Base-by-base conservation (phyloP, 2,329 filamentous ascomycete genomes). In the Elsinoe perseae region DNA sequence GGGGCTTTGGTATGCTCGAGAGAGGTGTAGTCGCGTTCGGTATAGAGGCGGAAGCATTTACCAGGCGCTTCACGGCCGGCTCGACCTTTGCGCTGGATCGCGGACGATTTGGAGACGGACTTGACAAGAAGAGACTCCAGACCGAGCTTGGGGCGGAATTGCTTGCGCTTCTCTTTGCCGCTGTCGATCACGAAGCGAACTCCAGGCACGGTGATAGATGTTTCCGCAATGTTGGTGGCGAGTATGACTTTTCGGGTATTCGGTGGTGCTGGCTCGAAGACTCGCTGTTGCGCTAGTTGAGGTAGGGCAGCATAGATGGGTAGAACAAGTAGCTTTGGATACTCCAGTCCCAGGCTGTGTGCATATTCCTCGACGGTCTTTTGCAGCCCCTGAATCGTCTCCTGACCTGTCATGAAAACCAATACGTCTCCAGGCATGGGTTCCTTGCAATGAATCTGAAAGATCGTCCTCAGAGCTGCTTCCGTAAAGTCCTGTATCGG, bases 211-310 rank as follows among this genome's bases (percentile, higher is more conserved):
- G 93, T 98, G 58, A 98, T 87, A 1, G 93, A 97, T 0, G 93
- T 97, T 70, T 98, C 93, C n/a, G 93, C 93, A 64, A 98, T 97
- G 66, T 98, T 98, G 12, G 93, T 98, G 0, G 91, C 86, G 0
- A 98, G 75, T 0, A 98, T 90, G 10, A 97, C 80, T 67, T 97
- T 97, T 42, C 93, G 81, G 0, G 89, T 95, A n/a, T 78, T 77
- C 2, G 83, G 80, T 0, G 82, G 81, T 20, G 87, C 80, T 1
- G 87, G 86, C 56, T 85, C 77, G 68, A 98, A 97, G 8, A 95
- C 90, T 20, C 83, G 81, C 62, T 95, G 87, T 64, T 98, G 93
- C 0, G 87, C 86, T 54, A 85, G 81, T 62, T 93, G 89, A 1
- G 92, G 87, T 4, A 98, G 79, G 32, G 95, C 90, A 1, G 93